Conservation (phyloP, 495 filamentous ascomycete species). For the Aspergillus wentii region DNA sequence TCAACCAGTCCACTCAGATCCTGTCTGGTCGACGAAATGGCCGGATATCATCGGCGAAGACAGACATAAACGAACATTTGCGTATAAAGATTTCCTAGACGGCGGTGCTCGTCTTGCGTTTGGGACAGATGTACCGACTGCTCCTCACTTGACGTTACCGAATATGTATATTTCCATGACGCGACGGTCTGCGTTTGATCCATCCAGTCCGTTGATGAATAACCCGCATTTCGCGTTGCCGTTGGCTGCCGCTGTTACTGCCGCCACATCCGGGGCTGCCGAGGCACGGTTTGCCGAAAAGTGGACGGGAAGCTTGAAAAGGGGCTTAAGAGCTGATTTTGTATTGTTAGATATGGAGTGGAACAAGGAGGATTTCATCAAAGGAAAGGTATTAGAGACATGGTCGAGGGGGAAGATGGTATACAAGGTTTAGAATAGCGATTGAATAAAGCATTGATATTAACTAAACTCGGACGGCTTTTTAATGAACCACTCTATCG, state of each 20-base stretch:
- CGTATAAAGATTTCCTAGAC: conserved; percentile 53
- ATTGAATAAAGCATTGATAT: too few relatives aligned
- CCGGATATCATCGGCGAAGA: conserved; percentile 46
- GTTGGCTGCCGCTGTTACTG: conserved; percentile 44
- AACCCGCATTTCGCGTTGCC: conserved; percentile 51
- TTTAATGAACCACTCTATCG: too few relatives aligned
- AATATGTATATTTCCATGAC: conserved; percentile 55
- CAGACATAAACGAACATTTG: conserved; percentile 50
- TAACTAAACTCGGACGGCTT: too few relatives aligned
- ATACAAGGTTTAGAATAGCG: too few relatives aligned
- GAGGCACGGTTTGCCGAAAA: conserved; percentile 51
- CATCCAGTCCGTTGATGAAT: conserved; percentile 32
- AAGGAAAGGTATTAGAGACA: conserved; percentile 46
- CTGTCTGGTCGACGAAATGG: conserved; percentile 54
- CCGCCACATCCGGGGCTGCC: conserved; percentile 49
- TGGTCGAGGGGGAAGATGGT: conserved; percentile 53
- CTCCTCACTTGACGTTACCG: conserved; percentile 43
- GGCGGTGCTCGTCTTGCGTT: conserved; percentile 49
- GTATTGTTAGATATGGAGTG: conserved; percentile 53
- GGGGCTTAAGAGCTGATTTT: conserved; percentile 50
- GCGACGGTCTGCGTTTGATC: conserved; percentile 45
- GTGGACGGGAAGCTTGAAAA: conserved; percentile 43
- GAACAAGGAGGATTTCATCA: conserved; percentile 42
- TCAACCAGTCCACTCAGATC: conserved; percentile 58
- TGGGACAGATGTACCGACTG: conserved; percentile 55